Base-by-base conservation (phyloP, 352 stramenopile genomes). In the Thraustochytrium sp. region DNA sequence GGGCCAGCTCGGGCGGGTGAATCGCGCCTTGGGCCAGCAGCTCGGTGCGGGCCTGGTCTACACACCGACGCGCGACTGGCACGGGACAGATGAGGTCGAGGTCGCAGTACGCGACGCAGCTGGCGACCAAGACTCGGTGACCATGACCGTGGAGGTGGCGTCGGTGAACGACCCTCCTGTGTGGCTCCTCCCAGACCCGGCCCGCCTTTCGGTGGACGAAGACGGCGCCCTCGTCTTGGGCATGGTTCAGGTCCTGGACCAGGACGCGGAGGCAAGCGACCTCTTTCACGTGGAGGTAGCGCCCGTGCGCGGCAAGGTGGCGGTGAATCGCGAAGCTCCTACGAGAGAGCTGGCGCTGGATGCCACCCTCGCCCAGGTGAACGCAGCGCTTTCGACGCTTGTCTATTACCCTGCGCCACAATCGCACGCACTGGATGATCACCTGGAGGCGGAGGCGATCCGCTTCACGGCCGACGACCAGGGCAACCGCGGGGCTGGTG, bases 391-490 rank as follows among this genome's bases (percentile, higher is more conserved):
- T 21, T 44, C 59, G 34, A 34, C 59, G 36, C 46, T 76, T 53
- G 23, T 59, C 34, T 78, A n/a, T 29, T 78, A 31, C 21, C 44
- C 44, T 4, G 65, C 40, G 11, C 3, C 65, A 13, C 65, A 78
- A 13, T 26, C 29, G 2, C 31, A 78, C n/a, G 29, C 65, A 31
- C 2, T 78, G 23, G 42, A 62, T 26, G 65, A 49, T 9, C 34
- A 38, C 29, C 29, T 44, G 18, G 29, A 49, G 26, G 59, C 36
- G 23, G 59, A 72, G 23, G 23, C n/a, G 9, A 65, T 82, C 38
- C 26, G 23, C n/a, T 82, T 82, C 29, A 13, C 78, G 21, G 74
- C 74, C 8, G 16, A 82, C 55, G 74, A 82, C 31, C 18, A n/a
- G 4, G 74, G 74, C 8, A 40, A 31, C 37, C 3, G 8, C 21